phyloP scores from a whole-genome alignment of 345 rosid species.

The Aurinia saxatilis region DNA sequence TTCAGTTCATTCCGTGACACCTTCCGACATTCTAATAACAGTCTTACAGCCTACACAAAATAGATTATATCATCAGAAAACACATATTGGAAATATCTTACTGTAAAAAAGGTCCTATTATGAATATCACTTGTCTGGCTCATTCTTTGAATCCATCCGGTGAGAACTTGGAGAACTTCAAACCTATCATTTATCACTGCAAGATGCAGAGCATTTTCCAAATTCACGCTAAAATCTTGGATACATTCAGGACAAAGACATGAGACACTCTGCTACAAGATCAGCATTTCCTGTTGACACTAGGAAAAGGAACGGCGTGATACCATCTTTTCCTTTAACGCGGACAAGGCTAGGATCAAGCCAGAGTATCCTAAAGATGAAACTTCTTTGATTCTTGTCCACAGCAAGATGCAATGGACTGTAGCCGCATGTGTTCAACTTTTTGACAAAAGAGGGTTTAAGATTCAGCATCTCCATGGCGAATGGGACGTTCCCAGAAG shows the following conservation, averaged over 20 bases:
- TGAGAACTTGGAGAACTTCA: conserved; percentile 22
- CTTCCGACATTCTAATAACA: background rate
- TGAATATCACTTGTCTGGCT: background rate
- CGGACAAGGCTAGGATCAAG: background rate
- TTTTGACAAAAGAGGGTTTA: conserved; percentile 31
- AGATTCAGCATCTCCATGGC: conserved; percentile 27
- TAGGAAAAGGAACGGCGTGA: conserved; percentile 13
- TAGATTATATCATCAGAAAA: background rate
- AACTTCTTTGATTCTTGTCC: background rate
- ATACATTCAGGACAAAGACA: conserved; percentile 1
- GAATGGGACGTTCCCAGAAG: conserved; percentile 4
- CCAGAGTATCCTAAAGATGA: background rate
- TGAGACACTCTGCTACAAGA: conserved; percentile 12
- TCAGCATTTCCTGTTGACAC: background rate
- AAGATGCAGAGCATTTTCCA: conserved; percentile 15
- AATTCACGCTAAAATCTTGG: background rate
- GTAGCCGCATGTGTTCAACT: conserved; percentile 23
- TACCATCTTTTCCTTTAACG: conserved; percentile 17
- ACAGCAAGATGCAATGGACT: conserved; percentile 35
- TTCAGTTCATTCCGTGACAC: background rate
- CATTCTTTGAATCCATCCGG: conserved; percentile 11
- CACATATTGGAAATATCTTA: no score
- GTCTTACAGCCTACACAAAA: background rate
- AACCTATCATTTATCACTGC: conserved; percentile 16
- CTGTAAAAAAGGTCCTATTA: no score